Conservation (phyloP, 2,329 filamentous ascomycete genomes). For the Epichloe sibirici region DNA sequence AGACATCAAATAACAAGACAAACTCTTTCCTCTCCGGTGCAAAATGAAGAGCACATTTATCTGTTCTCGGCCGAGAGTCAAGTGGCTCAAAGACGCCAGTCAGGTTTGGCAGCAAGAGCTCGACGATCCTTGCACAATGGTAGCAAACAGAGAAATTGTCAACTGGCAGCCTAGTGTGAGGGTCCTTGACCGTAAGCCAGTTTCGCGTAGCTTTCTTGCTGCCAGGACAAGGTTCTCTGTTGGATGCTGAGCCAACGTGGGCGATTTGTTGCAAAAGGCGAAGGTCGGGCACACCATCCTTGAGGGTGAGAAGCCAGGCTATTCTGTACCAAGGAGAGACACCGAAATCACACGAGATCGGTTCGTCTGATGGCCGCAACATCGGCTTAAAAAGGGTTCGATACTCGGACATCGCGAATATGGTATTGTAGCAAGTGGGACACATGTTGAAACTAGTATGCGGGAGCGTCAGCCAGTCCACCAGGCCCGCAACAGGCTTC, state of each 20-base stretch:
- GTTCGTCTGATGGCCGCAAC: conserved; percentile 42
- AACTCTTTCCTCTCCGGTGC: conserved; percentile 39
- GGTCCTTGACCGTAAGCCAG: conserved; percentile 69
- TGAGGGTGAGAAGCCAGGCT: conserved; percentile 69
- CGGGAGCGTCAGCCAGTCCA: conserved; percentile 73
- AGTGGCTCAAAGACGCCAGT: conserved; percentile 50
- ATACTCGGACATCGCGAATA: conserved; percentile 59
- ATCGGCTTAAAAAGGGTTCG: conserved; percentile 49
- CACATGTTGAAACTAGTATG: conserved; percentile 69
- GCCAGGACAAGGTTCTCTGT: conserved; percentile 44
- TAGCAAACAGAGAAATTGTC: conserved; percentile 65
- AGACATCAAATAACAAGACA: conserved; percentile 44
- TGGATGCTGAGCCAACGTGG: conserved; percentile 38
- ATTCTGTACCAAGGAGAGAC: conserved; percentile 68
- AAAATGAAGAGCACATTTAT: conserved; percentile 59
- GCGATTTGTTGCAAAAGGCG: conserved; percentile 59
- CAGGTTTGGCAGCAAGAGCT: conserved; percentile 62
- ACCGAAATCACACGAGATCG: conserved; percentile 67
- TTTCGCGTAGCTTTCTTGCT: conserved; percentile 40
- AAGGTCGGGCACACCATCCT: conserved; percentile 54
- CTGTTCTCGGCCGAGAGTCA: conserved; percentile 33
- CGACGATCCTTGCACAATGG: conserved; percentile 59
- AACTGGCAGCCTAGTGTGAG: conserved; percentile 49
- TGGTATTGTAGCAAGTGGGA: conserved; percentile 60
- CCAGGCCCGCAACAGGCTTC: conserved; percentile 45